Evolutionary conservation across 306 rosid species (phyloP).

Genomic region (Quercus berberidifolia): DNA sequence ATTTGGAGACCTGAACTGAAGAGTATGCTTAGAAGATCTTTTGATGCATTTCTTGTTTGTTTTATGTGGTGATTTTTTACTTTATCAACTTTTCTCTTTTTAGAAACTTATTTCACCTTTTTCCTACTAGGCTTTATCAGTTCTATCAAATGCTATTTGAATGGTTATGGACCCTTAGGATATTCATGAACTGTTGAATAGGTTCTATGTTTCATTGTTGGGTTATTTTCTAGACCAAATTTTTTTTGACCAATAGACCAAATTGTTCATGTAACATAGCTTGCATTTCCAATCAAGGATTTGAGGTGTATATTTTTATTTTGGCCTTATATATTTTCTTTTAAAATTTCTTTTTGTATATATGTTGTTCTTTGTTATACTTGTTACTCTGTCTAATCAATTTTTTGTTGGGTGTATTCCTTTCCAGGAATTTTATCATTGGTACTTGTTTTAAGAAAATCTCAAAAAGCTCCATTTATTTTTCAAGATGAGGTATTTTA

Average conservation of each 20-base stretch:
- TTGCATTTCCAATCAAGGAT: background rate
- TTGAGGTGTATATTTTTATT: background rate
- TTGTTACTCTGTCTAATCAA: background rate
- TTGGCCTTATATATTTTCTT: background rate
- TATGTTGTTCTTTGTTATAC: background rate
- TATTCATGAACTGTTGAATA: background rate
- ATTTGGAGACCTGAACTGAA: background rate
- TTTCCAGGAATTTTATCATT: background rate
- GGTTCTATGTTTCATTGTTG: background rate
- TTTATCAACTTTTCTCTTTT: too few species aligned
- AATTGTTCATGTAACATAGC: background rate
- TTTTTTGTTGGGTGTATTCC: background rate
- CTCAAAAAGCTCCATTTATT: background rate
- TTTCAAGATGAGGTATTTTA: conserved; percentile 30
- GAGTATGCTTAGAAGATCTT: background rate
- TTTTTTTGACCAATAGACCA: too few species aligned
- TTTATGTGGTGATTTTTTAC: background rate
- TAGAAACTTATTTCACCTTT: background rate
- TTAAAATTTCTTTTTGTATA: background rate
- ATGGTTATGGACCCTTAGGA: background rate
- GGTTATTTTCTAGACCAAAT: background rate
- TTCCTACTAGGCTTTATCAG: background rate
- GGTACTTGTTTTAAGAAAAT: background rate
- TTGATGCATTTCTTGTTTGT: background rate
- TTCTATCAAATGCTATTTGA: background rate